Percentiles rank a stretch among this genome's conserved stretches.
Conservation (phyloP, 1,139 yeast species). For the Nakaseomyces glabratus region DNA sequence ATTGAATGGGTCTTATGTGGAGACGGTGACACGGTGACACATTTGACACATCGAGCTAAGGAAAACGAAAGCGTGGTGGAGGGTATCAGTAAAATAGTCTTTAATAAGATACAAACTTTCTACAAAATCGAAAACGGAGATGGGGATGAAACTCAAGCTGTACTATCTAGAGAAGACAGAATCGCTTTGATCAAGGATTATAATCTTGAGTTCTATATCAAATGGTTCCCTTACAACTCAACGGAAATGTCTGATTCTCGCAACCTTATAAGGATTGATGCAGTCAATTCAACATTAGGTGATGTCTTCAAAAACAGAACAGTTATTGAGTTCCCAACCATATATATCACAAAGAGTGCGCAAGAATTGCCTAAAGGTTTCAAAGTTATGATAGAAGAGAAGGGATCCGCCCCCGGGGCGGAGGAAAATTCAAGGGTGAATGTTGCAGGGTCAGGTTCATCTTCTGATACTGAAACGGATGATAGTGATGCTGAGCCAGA, state of each 20-base stretch:
- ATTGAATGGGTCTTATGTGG: constrained; percentile 56
- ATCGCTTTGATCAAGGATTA: constrained; percentile 13
- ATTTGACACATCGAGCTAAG: constrained; percentile 41
- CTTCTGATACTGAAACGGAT: constrained; percentile 17
- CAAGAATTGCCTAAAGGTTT: constrained; percentile 15
- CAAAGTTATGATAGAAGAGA: constrained; percentile 13
- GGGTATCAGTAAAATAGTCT: constrained; percentile 25
- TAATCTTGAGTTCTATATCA: constrained; percentile 21
- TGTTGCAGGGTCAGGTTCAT: constrained; percentile 22
- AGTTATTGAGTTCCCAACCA: constrained; percentile 72
- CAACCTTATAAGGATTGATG: constrained; percentile 19
- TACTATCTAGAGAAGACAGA: constrained; percentile 17
- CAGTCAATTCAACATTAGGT: constrained; percentile 26
- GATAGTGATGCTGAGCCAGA: constrained; percentile 15
- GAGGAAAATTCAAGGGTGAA: constrained; percentile 10
- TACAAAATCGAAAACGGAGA: constrained; percentile 8
- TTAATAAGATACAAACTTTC: constrained; percentile 21
- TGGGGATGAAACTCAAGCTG: constrained; percentile 9
- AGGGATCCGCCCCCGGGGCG: neutral
- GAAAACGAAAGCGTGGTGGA: constrained; percentile 24
- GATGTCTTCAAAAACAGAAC: constrained; percentile 46
- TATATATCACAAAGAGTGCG: constrained; percentile 37
- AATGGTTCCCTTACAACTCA: constrained; percentile 25
- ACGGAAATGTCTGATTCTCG: constrained; percentile 22
- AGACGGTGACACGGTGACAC: constrained; percentile 25